Conservation (phyloP, 805 yeast genomes). For the Ogataea chonburiensis region DNA sequence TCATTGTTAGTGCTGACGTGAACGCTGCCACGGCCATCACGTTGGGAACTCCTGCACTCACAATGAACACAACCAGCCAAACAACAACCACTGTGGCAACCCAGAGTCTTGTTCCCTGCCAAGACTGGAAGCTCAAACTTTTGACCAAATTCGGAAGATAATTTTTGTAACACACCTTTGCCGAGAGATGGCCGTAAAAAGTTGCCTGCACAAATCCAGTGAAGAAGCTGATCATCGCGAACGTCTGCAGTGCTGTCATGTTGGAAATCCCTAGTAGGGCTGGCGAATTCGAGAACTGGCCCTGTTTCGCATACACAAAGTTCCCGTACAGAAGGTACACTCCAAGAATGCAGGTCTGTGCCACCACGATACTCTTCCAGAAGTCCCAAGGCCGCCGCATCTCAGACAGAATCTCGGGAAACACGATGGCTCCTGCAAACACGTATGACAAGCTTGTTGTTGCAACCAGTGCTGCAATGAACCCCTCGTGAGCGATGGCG, state of each 20-base stretch:
- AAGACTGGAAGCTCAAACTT: conserved; percentile 35
- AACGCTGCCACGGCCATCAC: conserved; percentile 26
- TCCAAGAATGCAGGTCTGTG: conserved; percentile 40
- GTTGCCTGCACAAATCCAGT: conserved; percentile 44
- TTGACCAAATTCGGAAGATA: conserved; percentile 34
- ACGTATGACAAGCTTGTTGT: conserved; percentile 47
- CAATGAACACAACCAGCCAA: conserved; percentile 19
- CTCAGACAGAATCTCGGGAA: conserved; percentile 48
- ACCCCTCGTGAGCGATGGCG: conserved; percentile 17
- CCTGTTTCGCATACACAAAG: conserved; percentile 43
- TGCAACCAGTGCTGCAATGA: conserved; percentile 36
- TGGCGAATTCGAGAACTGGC: conserved; percentile 43
- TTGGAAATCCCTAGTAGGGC: conserved; percentile 44
- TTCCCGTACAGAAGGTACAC: conserved; percentile 43
- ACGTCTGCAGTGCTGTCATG: conserved; percentile 33
- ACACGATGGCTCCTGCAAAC: conserved; percentile 52
- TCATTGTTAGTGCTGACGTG: conserved; percentile 28
- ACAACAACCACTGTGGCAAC: conserved; percentile 14
- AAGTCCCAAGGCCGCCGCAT: conserved; percentile 48
- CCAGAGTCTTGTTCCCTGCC: conserved; percentile 30
- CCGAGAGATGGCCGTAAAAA: conserved; percentile 46
- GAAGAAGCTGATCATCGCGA: conserved; percentile 37
- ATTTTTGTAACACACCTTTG: conserved; percentile 44
- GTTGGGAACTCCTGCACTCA: conserved; percentile 31
- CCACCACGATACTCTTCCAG: conserved; percentile 45